phyloP scores from a whole-genome alignment of 164 flowering plant species.

The Umbellularia californica region DNA sequence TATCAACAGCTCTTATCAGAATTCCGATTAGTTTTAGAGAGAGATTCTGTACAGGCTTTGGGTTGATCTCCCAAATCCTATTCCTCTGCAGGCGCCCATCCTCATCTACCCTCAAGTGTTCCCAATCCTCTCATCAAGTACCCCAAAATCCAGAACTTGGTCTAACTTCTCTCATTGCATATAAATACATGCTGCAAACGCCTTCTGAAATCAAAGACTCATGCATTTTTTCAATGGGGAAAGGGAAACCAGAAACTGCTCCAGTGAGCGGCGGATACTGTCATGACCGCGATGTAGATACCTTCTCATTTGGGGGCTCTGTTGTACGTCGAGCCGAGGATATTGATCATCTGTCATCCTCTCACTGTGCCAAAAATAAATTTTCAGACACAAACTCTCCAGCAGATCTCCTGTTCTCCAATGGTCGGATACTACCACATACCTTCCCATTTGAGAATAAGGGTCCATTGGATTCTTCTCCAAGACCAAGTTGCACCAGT shows the following conservation, averaged over 20 bases:
- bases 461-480: background rate
- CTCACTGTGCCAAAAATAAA: background rate
- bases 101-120: background rate
- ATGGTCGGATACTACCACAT: conserved; percentile 8
- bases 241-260: background rate
- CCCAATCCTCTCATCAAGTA: background rate
- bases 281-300: background rate
- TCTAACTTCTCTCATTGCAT: background rate
- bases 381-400: background rate
- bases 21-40: background rate
- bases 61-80: no score
- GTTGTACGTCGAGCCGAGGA: background rate
- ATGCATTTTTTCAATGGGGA: background rate
- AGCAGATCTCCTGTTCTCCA: conserved; percentile 9
- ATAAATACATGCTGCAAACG: background rate
- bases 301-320: background rate
- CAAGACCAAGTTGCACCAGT: conserved; percentile 50
- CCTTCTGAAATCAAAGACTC: background rate
- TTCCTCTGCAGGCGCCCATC: background rate
- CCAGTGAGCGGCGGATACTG: background rate
- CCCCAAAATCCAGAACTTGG: background rate
- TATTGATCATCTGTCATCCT: background rate
- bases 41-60: no score
- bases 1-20: background rate
- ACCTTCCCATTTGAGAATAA: background rate